These are phyloP conservation scores for Conticribra weissflogii DNA, from an alignment of 108 stramenopile species.

Conservation along the genomic window DNA sequence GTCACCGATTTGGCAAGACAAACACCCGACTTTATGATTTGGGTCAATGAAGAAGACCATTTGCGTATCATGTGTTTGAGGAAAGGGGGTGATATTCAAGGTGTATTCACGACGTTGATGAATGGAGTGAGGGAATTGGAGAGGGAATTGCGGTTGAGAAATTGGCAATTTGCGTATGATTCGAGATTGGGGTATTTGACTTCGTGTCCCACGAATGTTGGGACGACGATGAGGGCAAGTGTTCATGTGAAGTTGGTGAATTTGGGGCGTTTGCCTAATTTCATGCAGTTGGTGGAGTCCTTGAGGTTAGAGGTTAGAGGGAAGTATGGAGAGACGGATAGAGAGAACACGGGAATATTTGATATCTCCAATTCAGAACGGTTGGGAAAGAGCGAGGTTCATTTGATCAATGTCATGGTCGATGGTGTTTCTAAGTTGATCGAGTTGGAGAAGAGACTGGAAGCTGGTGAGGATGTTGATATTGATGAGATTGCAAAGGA, in stretches of 20 bases:
- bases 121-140: slow-evolving; percentile 67
- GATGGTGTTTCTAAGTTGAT: slow-evolving; percentile 88
- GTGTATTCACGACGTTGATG: slow-evolving; percentile 78
- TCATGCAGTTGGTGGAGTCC: slow-evolving; percentile 61
- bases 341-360: slow-evolving; percentile 67
- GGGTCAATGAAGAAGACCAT: slow-evolving; percentile 94
- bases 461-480: slow-evolving; percentile 66
- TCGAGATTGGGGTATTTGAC: slow-evolving; percentile 75
- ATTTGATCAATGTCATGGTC: slow-evolving; percentile 92
- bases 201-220: slow-evolving; percentile 86
- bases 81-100: slow-evolving; percentile 88
- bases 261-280: slow-evolving; percentile 68
- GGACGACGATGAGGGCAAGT: slow-evolving; percentile 85
- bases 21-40: slow-evolving; percentile 85
- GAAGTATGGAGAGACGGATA: slow-evolving; percentile 49
- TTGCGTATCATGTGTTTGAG: slow-evolving; percentile 85
- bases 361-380: slow-evolving; percentile 91
- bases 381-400: slow-evolving; percentile 89
- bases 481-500: slow-evolving; percentile 43
- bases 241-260: slow-evolving; percentile 82
- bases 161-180: slow-evolving; percentile 62
- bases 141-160: slow-evolving; percentile 50
- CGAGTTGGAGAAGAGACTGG: slow-evolving; percentile 77
- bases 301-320: slow-evolving; percentile 66
- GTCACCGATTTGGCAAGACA: slow-evolving; percentile 38